These are phyloP conservation scores for Rhizodiscina lignyota DNA, from an alignment of 495 filamentous ascomycete genomes.

Conservation along the genomic window DNA sequence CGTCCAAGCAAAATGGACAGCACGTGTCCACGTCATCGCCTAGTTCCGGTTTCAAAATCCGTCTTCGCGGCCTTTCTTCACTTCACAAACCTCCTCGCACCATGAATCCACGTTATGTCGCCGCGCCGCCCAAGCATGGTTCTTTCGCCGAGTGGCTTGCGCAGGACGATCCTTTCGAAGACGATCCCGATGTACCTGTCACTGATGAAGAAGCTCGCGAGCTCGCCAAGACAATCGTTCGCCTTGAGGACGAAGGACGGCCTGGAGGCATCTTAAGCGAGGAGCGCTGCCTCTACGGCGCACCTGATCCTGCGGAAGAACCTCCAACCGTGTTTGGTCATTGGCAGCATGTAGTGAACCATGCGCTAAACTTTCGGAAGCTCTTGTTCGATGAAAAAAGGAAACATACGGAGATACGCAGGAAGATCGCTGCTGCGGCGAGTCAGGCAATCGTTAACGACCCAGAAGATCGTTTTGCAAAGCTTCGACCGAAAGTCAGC, in stretches of 20 bases:
- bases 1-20: neutral
- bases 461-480: neutral
- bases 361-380: constrained; percentile 63
- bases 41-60: no score
- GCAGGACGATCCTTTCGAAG: constrained; percentile 26
- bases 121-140: constrained; percentile 24
- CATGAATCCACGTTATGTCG: constrained; percentile 35
- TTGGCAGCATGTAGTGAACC: constrained; percentile 65
- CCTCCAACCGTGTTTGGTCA: constrained; percentile 68
- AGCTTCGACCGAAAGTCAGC: constrained; percentile 18
- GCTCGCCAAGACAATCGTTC: constrained; percentile 37
- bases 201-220: constrained; percentile 39
- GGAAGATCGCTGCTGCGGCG: constrained; percentile 35
- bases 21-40: neutral
- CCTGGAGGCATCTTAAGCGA: constrained; percentile 59
- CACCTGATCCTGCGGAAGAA: constrained; percentile 49
- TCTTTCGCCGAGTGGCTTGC: constrained; percentile 44
- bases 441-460: constrained; percentile 19
- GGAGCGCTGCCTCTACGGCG: constrained; percentile 56
- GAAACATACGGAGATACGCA: constrained; percentile 51
- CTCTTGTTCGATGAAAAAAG: constrained; percentile 61
- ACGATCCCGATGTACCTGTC: constrained; percentile 24
- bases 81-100: no score
- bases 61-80: no score
- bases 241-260: constrained; percentile 51